Evolutionary conservation across 1,284 basidiomycete species (phyloP), one percentile per base, ranked within the genome.

Genomic region (Crepidotus sp.): DNA sequence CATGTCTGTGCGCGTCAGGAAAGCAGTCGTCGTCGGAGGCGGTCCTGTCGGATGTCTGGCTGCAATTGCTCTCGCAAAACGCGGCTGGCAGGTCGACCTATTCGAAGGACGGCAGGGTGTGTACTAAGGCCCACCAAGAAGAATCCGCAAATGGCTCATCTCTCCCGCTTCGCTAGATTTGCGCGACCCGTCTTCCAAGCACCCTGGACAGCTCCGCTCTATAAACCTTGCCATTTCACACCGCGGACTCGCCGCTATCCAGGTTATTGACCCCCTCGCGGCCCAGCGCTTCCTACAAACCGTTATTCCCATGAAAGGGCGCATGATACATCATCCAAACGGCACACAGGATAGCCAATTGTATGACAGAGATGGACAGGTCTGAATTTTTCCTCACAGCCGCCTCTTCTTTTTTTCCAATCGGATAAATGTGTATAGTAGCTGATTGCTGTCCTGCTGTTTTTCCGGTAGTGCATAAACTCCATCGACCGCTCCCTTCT

Each of bases 211-310:
- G 57, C 81, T 84, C 55, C 79, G 95, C 48, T 95, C 90, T 44
- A 97, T 98, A 68, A 98, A 98, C 68, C 74, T 98, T 40, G 94
- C 94, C 26, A 91, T 98, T 52, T 97, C 93, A 14, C 80, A 91
- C 47, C 80, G 95, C 42, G 95, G 94, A 49, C 83, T 98, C 45
- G 77, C 83, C 53, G 94, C 94, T 25, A 70, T 98, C 33, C 72
- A 82, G 55, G 77, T 80, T 40, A 78, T 98, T 54, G 83, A 91
- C 63, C 73, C 83, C 19, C 74, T 72, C 27, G 72, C 86, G 39
- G 81, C 86, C 19, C 73, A 81, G 49, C 71, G 80, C 45, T 86
- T 97, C 55, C 66, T 96, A 52, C 65, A 80, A 52, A 74, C 82
- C 34, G 83, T 83, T 21, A 92, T 98, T 62, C 93, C 94, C 51